Percentiles rank a stretch among this genome's conserved stretches.
phyloP scores from a whole-genome alignment of 768 basidiomycete genomes.

The Cystobasidium onofrii region DNA sequence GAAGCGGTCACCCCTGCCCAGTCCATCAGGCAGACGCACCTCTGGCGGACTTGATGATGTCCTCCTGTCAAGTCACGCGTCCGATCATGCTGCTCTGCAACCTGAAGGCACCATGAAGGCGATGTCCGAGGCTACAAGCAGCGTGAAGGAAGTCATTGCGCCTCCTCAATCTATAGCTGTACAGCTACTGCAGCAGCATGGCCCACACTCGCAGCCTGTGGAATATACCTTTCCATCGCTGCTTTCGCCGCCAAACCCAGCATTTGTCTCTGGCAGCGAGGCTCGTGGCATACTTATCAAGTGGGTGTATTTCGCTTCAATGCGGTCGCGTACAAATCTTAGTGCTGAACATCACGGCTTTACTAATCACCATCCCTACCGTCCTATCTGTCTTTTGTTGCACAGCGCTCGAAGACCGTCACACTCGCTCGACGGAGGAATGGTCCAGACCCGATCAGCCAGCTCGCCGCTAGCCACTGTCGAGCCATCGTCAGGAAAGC shows the following conservation, averaged over 20 bases:
- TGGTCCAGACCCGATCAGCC: not conserved
- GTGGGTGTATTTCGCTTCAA: not conserved
- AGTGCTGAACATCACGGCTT: not conserved
- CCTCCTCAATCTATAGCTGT: no score
- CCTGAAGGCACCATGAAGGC: no score
- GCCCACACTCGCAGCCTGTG: not conserved
- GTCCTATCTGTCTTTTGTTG: no score
- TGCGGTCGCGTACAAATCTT: no score
- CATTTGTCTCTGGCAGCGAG: slow-evolving; percentile 28
- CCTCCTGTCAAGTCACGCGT: not conserved
- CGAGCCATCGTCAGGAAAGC: not conserved
- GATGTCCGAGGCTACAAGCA: no score
- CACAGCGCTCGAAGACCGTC: not conserved
- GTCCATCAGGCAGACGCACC: not conserved
- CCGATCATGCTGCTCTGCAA: not conserved
- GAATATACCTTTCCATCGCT: slow-evolving; percentile 26
- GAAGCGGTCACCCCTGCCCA: slow-evolving; percentile 1
- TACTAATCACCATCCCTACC: not conserved
- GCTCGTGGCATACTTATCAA: slow-evolving; percentile 27
- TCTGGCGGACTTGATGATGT: not conserved
- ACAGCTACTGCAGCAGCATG: not conserved
- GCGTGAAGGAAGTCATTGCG: no score
- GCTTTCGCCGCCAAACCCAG: slow-evolving; percentile 27
- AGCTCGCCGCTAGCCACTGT: not conserved
- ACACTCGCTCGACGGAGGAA: not conserved